phyloP scores from a whole-genome alignment of 129 eudicot species.

The Kitagawia praeruptora region DNA sequence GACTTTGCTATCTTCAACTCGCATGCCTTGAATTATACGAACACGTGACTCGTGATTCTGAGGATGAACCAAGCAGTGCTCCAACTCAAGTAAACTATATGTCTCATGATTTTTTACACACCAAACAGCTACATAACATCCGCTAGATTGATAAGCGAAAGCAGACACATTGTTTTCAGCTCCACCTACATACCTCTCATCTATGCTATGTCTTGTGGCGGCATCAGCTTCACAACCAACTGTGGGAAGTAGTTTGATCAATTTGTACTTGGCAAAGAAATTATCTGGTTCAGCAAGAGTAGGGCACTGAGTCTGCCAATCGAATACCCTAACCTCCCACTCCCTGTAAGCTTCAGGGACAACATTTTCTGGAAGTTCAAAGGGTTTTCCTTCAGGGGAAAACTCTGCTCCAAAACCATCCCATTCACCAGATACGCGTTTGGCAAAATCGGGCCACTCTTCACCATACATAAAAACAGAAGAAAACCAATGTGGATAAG shows the following conservation, averaged over 20 bases:
- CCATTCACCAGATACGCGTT: conserved; percentile 87
- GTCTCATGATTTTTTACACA: conserved; percentile 10
- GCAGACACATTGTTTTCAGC: conserved; percentile 29
- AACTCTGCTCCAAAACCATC: conserved; percentile 96
- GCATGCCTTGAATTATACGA: conserved; percentile 54
- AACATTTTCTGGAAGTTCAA: conserved; percentile 79
- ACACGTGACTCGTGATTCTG: conserved; percentile 64
- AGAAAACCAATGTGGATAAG: neutral
- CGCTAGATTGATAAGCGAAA: conserved; percentile 62
- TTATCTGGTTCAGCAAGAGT: conserved; percentile 55
- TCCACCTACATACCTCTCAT: conserved; percentile 47
- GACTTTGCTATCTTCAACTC: conserved; percentile 28
- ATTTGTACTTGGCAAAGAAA: conserved; percentile 39
- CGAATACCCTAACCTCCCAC: conserved; percentile 88
- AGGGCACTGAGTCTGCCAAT: conserved; percentile 98
- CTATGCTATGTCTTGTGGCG: conserved; percentile 49
- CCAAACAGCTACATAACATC: conserved; percentile 72
- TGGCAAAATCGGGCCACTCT: conserved; percentile 62
- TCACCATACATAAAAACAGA: neutral
- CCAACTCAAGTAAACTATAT: conserved; percentile 52
- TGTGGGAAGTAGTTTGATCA: conserved; percentile 74
- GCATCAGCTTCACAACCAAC: conserved; percentile 99
- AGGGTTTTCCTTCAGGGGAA: conserved; percentile 53
- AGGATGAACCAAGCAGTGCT: conserved; percentile 85
- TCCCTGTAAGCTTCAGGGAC: conserved; percentile 84